These are phyloP conservation scores for Jamesozyma gamospora DNA, from an alignment of 805 yeast species.

Conservation along the genomic window DNA sequence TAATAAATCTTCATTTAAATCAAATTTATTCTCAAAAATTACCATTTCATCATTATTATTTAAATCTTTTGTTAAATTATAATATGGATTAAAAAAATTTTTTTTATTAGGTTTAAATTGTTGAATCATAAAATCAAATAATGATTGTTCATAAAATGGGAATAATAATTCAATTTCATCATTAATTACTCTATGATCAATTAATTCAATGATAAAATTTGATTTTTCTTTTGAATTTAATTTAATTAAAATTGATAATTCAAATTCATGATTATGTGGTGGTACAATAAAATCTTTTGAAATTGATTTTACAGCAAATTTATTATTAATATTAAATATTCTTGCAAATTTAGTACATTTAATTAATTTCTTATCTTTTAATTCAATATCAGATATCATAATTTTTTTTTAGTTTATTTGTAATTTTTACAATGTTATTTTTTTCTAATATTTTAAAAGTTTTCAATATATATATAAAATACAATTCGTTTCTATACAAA, in stretches of 20 bases:
- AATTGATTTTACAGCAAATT: slow-evolving; percentile 16
- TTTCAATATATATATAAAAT: not conserved
- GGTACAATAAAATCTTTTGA: slow-evolving; percentile 16
- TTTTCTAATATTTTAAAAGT: not conserved
- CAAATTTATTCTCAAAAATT: slow-evolving; percentile 14
- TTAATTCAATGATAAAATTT: slow-evolving; percentile 11
- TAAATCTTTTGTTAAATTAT: not conserved
- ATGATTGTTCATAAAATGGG: slow-evolving; percentile 10
- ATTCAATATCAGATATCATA: not conserved
- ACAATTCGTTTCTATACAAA: not conserved
- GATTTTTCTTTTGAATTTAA: slow-evolving; percentile 4
- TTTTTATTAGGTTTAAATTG: slow-evolving; percentile 7
- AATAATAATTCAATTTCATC: slow-evolving; percentile 16
- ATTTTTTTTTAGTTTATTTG: too few species aligned
- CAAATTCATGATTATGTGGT: slow-evolving; percentile 24
- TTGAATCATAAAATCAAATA: slow-evolving; percentile 14
- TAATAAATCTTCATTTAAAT: slow-evolving; percentile 9
- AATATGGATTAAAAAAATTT: slow-evolving; percentile 15
- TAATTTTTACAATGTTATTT: not conserved
- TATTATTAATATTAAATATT: slow-evolving; percentile 10
- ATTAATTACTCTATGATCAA: slow-evolving; percentile 6
- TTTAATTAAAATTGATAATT: slow-evolving; percentile 15
- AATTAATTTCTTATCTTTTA: slow-evolving; percentile 6
- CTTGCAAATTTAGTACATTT: slow-evolving; percentile 21
- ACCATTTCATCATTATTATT: not conserved